phyloP scores from a whole-genome alignment of 768 basidiomycete species.

The Suillus brevipes region DNA sequence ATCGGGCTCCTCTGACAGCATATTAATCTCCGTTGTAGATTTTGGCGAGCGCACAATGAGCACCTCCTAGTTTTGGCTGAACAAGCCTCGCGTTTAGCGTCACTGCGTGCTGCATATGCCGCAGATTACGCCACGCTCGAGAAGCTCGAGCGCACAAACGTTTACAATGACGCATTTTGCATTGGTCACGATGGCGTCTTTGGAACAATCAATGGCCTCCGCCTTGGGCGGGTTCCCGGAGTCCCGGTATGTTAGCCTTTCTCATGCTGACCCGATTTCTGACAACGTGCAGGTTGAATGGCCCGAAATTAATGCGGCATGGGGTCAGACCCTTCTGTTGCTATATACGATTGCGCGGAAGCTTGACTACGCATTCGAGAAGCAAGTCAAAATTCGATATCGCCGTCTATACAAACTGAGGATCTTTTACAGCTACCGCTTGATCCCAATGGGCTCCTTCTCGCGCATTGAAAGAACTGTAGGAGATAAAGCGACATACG shows the following conservation, averaged over 20 bases:
- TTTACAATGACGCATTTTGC: slow-evolving; percentile 94
- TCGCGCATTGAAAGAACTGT: slow-evolving; percentile 84
- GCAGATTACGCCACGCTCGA: slow-evolving; percentile 76
- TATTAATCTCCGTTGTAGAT: slow-evolving; percentile 43
- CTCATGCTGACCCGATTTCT: slow-evolving; percentile 13
- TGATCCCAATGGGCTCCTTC: slow-evolving; percentile 94
- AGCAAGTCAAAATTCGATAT: slow-evolving; percentile 46
- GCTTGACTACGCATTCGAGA: slow-evolving; percentile 84
- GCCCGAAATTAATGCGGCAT: slow-evolving; percentile 98
- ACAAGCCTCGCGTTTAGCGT: slow-evolving; percentile 67
- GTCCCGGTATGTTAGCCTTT: slow-evolving; percentile 60
- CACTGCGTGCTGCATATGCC: slow-evolving; percentile 75
- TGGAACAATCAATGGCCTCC: slow-evolving; percentile 96
- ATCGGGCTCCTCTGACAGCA: slow-evolving; percentile 1
- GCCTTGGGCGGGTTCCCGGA: slow-evolving; percentile 83
- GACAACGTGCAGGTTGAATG: slow-evolving; percentile 75
- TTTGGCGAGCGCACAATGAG: slow-evolving; percentile 80
- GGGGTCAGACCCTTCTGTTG: slow-evolving; percentile 93
- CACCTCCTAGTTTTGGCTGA: slow-evolving; percentile 65
- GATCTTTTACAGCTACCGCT: slow-evolving; percentile 62
- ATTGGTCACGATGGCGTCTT: slow-evolving; percentile 94
- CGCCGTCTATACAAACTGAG: slow-evolving; percentile 11
- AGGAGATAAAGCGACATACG: slow-evolving; percentile 83
- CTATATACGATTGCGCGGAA: slow-evolving; percentile 91
- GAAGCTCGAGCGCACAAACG: slow-evolving; percentile 87